Evolutionary conservation across 306 rosid genomes (phyloP), one percentile per base, ranked within the genome.

Genomic region (Crataegus laevigata): DNA sequence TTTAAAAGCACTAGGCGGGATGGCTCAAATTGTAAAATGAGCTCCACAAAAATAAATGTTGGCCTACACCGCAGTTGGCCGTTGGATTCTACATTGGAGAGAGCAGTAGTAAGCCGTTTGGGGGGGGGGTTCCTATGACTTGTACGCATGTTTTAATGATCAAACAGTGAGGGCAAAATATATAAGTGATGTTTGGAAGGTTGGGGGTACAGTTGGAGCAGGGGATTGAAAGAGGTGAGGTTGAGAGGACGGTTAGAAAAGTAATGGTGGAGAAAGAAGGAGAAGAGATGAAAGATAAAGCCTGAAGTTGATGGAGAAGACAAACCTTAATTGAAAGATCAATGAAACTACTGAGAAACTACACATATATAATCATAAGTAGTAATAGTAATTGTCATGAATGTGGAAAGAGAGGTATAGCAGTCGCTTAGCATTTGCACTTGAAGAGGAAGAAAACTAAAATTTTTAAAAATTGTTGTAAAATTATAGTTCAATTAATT

Each of bases 21-120:
- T 80, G 57, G 92, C 90, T 1, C 70, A 75, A 77, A 74, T 88
- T 47, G 88, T 90, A 38, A 85, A 88, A 76, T 90, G 96, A 96
- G 89, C 93, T 7, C 93, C 97, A 91, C n/a, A 87, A 67, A 78
- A 54, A 40, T 79, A 87, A 45, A 92, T 92, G 57, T 38, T 92
- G 62, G 78, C 84, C 8, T n/a, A n/a, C n/a, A n/a, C n/a, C n/a
- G n/a, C n/a, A n/a, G n/a, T n/a, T 30, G 6, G 34, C 34, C 34
- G 34, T 30, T 30, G 34, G 32, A 30, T 63, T 90, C 91, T 5
- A 87, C 87, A 4, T 25, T 88, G 82, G 92, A 88, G 81, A 86
- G 94, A 59, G 74, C 38, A 77, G 87, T 36, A 79, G 88, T 22
- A 91, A 86, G 66, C n/a, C n/a, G n/a, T n/a, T n/a, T n/a, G 93